Percentiles rank a stretch among this genome's conserved stretches.
Conservation (phyloP, 257 asterid species). For the Salvia hispanica region DNA sequence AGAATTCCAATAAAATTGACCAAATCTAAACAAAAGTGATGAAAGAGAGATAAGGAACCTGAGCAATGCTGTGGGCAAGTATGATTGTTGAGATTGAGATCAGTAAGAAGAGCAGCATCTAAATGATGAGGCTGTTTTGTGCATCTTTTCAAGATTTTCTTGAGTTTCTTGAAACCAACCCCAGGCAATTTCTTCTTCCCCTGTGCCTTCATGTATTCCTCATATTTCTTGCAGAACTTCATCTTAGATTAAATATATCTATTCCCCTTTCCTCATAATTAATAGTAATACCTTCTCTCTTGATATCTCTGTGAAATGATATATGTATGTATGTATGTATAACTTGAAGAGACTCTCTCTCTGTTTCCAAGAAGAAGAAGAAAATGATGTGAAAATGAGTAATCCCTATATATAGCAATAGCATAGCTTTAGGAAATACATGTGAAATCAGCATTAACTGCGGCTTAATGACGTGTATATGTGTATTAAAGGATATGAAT, state of each 20-base stretch:
- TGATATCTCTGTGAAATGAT: neutral
- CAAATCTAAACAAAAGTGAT: neutral
- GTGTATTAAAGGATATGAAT: neutral
- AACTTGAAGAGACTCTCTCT: neutral
- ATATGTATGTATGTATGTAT: neutral
- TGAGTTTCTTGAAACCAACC: slow-evolving; percentile 81
- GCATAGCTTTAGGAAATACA: neutral
- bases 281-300: neutral
- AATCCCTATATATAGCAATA: neutral
- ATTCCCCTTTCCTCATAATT: neutral
- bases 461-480: slow-evolving; percentile 11
- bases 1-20: neutral
- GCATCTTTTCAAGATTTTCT: slow-evolving; percentile 78
- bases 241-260: slow-evolving; percentile 29
- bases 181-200: slow-evolving; percentile 67
- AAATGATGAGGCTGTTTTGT: slow-evolving; percentile 42
- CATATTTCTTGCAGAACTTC: slow-evolving; percentile 95
- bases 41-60: slow-evolving; percentile 32
- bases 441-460: neutral
- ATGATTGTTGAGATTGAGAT: neutral
- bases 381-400: neutral
- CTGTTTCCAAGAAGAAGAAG: slow-evolving; percentile 1
- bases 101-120: neutral
- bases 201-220: slow-evolving; percentile 78
- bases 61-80: slow-evolving; percentile 72